Evolutionary conservation across 2,329 filamentous ascomycete species (phyloP), one percentile per base, ranked within the genome.

Genomic region (Setomelanomma holmii): DNA sequence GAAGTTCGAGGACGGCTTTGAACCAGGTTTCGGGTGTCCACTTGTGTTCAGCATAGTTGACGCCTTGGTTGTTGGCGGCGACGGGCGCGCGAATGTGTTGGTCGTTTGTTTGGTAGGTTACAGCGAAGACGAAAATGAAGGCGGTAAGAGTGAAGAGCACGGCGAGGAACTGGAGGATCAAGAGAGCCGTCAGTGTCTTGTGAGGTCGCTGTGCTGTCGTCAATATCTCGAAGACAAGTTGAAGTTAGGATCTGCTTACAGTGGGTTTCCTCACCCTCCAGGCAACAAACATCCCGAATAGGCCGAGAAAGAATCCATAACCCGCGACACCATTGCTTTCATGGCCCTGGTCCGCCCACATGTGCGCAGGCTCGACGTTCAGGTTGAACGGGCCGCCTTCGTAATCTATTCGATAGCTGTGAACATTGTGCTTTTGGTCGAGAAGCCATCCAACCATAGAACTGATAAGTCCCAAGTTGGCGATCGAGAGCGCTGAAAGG

Each of bases 11-110:
- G 0, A 72, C 65, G 2, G 68, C 67, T 45, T 66, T 67, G 56
- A 64, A 69, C 69, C 69, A 72, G 2, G 64, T 72, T 44, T 69
- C 69, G 2, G 67, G 67, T 4, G 69, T 72, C 69, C 69, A 72
- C 44, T 57, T 58, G 35, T 65, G 46, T 23, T 60, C 60, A 1
- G 63, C 55, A 43, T 71, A 72, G 35, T 63, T 42, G 17, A 39
- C 42, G 21, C 56, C 59, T 23, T 59, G 48, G 30, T 61, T 51
- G 23, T 64, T 61, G 16, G 45, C 49, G 1, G 67, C 66, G 30
- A 69, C 50, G 16, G 57, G 55, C 19, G 51, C 36, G 20, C 51
- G 54, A 34, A 72, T 69, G 36, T 42, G 49, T 45, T 72, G 68
- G 20, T 56, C 56, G 11, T 58, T 58, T 4, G 67, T 71, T 51